A percentile compares a stretch with the other conserved stretches of the same genome.
Evolutionary conservation across 2,329 filamentous ascomycete genomes (phyloP).

Genomic region (Ophiostoma ulmi): DNA sequence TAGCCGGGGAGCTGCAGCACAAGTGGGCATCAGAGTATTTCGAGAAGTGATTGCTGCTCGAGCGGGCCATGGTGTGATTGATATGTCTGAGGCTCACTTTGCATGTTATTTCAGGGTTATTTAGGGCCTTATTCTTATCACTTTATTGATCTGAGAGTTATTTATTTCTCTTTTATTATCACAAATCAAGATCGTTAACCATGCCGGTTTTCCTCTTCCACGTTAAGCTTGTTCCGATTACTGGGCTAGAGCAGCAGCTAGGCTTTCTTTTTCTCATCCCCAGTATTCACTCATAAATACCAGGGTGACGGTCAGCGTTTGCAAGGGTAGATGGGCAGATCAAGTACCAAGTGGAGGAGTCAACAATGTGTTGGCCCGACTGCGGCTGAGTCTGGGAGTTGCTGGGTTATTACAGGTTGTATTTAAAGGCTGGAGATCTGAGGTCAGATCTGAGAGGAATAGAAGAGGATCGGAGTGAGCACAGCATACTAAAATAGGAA

Average conservation of each 20-base stretch:
- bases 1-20: background rate
- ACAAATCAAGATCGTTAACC: background rate
- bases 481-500: conserved; percentile 5
- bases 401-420: background rate
- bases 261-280: background rate
- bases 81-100: background rate
- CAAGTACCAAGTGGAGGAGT: conserved; percentile 2
- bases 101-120: background rate
- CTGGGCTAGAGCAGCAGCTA: background rate
- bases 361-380: background rate
- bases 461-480: background rate
- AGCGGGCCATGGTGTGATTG: background rate
- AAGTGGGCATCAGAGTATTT: background rate
- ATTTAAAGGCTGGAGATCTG: background rate
- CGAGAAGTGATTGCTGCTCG: background rate
- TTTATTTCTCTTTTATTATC: background rate
- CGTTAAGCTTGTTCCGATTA: background rate
- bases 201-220: background rate
- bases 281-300: background rate
- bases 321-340: conserved; percentile 6
- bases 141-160: no score
- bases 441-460: background rate
- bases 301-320: conserved; percentile 8
- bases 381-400: background rate
- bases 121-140: background rate